Conservation (phyloP, 2,329 filamentous ascomycete species). For the Ceratocystis colombiana region DNA sequence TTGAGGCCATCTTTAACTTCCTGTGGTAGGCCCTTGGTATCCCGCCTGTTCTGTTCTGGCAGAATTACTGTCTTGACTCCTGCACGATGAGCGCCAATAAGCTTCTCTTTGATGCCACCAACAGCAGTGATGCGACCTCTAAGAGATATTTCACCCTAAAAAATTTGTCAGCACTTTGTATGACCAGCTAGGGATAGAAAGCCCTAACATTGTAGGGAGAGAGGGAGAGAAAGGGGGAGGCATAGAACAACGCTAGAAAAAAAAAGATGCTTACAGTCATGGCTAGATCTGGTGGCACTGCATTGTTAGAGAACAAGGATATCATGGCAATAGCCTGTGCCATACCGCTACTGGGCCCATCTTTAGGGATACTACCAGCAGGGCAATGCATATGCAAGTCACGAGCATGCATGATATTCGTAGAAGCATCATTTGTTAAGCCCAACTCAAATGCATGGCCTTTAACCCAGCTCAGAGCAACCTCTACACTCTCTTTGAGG, state of each 20-base stretch:
- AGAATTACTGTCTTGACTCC: constrained; percentile 91
- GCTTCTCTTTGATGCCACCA: constrained; percentile 96
- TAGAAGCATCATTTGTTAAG: constrained; percentile 64
- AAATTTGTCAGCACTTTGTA: constrained; percentile 19
- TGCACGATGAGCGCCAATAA: constrained; percentile 85
- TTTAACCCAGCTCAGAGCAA: constrained; percentile 94
- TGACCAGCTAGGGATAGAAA: neutral
- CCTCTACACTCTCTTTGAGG: constrained; percentile 92
- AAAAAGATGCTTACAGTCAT: constrained; percentile 61
- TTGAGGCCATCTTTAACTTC: constrained; percentile 81
- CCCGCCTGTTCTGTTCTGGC: constrained; percentile 81
- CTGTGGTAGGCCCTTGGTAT: constrained; percentile 77
- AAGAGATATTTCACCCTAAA: constrained; percentile 59
- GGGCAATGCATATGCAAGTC: constrained; percentile 95
- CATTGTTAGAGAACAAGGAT: constrained; percentile 73
- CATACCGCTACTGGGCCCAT: constrained; percentile 76
- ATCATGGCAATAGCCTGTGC: constrained; percentile 91
- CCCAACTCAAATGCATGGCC: constrained; percentile 87
- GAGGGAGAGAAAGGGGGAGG: neutral
- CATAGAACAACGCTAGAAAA: constrained; percentile 23
- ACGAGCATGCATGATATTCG: constrained; percentile 92
- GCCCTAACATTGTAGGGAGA: neutral
- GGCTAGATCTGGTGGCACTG: constrained; percentile 81
- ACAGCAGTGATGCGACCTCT: constrained; percentile 86
- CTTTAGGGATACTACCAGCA: constrained; percentile 88